These are phyloP conservation scores for Castanea mollissima DNA, from an alignment of 306 rosid genomes.

Conservation along the genomic window DNA sequence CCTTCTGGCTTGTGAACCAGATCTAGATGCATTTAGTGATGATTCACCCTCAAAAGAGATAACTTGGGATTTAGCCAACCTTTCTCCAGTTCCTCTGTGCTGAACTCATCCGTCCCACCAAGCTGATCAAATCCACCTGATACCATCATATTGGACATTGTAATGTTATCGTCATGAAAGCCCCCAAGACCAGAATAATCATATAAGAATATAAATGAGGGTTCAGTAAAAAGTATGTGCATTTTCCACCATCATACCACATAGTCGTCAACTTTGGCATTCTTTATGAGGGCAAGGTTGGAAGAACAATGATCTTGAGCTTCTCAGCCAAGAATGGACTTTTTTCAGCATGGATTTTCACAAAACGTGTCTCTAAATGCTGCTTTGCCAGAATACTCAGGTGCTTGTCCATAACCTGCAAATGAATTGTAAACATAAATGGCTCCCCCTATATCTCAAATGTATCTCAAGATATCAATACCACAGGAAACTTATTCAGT, in stretches of 20 bases:
- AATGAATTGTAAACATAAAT: constrained; percentile 26
- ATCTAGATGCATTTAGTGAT: constrained; percentile 48
- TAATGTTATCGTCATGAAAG: neutral
- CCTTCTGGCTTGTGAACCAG: constrained; percentile 40
- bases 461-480: neutral
- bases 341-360: constrained; percentile 84
- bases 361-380: constrained; percentile 84
- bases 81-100: constrained; percentile 86
- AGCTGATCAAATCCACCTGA: constrained; percentile 95
- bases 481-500: neutral
- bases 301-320: constrained; percentile 87
- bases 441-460: constrained; percentile 12
- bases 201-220: neutral
- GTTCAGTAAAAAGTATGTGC: neutral
- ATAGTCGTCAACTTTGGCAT: constrained; percentile 93
- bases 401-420: constrained; percentile 95
- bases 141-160: constrained; percentile 12
- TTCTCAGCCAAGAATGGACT: constrained; percentile 94
- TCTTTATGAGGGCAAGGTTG: constrained; percentile 93
- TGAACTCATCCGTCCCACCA: constrained; percentile 90
- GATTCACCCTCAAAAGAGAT: constrained; percentile 82
- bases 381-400: constrained; percentile 75
- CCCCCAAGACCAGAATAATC: neutral
- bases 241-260: constrained; percentile 59
- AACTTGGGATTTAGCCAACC: constrained; percentile 84